These are phyloP conservation scores for Smittium culicis DNA, from an alignment of 371 early-diverging fungal genomes.

Conservation along the genomic window DNA sequence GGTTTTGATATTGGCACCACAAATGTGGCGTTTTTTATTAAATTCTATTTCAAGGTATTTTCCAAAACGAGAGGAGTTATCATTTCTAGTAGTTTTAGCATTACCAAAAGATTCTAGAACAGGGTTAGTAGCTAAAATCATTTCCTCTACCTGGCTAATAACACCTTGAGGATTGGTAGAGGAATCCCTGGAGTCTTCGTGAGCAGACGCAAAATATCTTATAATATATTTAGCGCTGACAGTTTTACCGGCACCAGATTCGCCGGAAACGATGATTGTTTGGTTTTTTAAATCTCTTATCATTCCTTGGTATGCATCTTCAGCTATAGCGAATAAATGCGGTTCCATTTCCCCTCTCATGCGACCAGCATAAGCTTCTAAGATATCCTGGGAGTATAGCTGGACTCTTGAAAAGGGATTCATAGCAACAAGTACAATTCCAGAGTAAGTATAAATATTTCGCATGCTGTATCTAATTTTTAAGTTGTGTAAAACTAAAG, in stretches of 20 bases:
- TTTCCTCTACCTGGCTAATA: constrained; percentile 68
- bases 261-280: constrained; percentile 97
- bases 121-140: constrained; percentile 89
- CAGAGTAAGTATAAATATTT: constrained; percentile 98
- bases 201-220: constrained; percentile 84
- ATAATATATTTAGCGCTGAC: constrained; percentile 93
- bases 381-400: constrained; percentile 38
- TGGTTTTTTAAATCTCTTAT: constrained; percentile 82
- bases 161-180: constrained; percentile 17
- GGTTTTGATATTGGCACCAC: constrained; percentile 91
- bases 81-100: constrained; percentile 98
- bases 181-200: constrained; percentile 14
- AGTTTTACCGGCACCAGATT: constrained; percentile 95
- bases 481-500: constrained; percentile 56
- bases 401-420: constrained; percentile 92
- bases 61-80: constrained; percentile 97
- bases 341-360: constrained; percentile 91
- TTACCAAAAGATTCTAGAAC: constrained; percentile 99
- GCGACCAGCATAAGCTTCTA: constrained; percentile 85
- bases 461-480: constrained; percentile 70
- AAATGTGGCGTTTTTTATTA: constrained; percentile 62
- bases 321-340: constrained; percentile 97
- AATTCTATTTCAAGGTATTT: constrained; percentile 95
- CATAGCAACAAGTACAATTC: constrained; percentile 94
- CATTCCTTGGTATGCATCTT: constrained; percentile 94